Evolutionary conservation across 352 stramenopile species (phyloP).

Genomic region (Elongisporangium senticosum): DNA sequence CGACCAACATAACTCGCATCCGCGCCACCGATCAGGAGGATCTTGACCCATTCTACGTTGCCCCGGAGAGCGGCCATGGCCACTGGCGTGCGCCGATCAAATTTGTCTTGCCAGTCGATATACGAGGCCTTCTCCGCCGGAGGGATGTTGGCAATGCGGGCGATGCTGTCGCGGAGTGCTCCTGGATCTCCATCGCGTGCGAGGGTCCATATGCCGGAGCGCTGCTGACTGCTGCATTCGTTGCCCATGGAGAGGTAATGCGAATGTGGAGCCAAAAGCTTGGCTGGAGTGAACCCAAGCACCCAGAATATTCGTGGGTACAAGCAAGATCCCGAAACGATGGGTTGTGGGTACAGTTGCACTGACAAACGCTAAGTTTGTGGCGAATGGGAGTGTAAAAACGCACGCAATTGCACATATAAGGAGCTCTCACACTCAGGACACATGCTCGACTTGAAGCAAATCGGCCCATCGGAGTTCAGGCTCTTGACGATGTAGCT

Average conservation of each 20-base stretch:
- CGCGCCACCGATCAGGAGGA: constrained; percentile 40
- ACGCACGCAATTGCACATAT: no score
- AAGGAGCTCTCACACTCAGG: no score
- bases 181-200: not conserved
- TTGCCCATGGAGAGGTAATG: not conserved
- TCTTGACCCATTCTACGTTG: constrained; percentile 51
- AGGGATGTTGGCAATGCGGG: not conserved
- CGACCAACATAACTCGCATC: not conserved
- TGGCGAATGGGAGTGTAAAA: no score
- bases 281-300: not conserved
- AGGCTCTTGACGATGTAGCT: no score
- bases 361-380: no score
- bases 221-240: not conserved
- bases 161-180: constrained; percentile 14
- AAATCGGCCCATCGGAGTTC: no score
- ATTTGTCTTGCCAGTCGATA: not conserved
- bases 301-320: no score
- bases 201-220: not conserved
- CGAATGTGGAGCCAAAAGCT: not conserved
- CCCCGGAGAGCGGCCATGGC: constrained; percentile 50
- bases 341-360: no score
- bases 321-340: no score
- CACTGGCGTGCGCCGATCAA: constrained; percentile 56
- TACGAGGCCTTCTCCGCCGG: not conserved
- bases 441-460: no score